phyloP scores from a whole-genome alignment of 1,139 yeast species.

The Protomyces inundatus region DNA sequence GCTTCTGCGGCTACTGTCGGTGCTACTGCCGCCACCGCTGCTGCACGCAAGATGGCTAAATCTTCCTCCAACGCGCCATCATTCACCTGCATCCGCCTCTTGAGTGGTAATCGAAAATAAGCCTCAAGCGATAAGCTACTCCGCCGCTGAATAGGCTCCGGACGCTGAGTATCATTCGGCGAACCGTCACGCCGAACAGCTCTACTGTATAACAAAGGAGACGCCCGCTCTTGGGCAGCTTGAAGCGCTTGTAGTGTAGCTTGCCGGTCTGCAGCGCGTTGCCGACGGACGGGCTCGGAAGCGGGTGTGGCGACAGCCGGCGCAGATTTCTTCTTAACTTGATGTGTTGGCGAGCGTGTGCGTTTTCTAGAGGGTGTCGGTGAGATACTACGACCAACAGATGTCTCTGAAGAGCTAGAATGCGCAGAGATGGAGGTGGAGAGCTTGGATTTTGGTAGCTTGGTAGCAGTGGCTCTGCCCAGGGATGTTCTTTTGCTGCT shows the following conservation, averaged over 20 bases:
- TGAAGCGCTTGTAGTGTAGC: background rate
- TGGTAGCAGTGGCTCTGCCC: too few species aligned
- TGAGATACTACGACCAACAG: background rate
- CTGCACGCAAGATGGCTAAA: background rate
- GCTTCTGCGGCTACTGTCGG: background rate
- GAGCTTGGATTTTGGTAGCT: too few species aligned
- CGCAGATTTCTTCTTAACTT: too few species aligned
- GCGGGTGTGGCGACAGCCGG: too few species aligned
- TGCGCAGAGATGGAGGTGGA: too few species aligned
- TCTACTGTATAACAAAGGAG: background rate
- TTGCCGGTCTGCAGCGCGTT: background rate
- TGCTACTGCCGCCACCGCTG: background rate
- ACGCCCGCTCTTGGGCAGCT: background rate
- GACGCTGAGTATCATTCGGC: background rate
- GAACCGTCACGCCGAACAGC: background rate
- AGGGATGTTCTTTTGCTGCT: too few species aligned
- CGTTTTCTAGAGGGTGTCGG: background rate
- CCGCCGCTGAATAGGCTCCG: background rate
- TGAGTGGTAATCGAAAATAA: background rate
- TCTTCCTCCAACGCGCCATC: background rate
- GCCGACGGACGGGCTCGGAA: background rate
- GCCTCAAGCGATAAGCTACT: background rate
- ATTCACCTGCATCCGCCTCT: background rate
- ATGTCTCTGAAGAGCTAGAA: background rate
- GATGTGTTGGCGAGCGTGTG: background rate